Base-by-base conservation (phyloP, 2,329 filamentous ascomycete genomes). In the Exophiala viscosa region DNA sequence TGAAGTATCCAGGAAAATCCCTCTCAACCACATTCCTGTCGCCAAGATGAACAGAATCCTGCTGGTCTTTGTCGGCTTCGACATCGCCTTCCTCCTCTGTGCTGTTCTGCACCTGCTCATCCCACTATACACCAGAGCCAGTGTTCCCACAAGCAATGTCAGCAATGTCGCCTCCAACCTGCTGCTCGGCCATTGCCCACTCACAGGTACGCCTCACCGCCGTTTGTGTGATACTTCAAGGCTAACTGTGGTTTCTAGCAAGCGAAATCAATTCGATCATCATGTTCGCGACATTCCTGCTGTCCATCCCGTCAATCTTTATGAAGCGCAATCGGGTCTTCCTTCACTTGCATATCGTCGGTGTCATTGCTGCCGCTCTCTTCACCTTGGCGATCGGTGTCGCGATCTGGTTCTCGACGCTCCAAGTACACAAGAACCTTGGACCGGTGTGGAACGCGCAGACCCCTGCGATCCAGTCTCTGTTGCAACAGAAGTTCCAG, bases 401-500 rank as follows among this genome's bases (percentile, higher is more conserved):
- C 43, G 76, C 78, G 57, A 75, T 89, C 57, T 90, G 86, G 88
- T 80, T 90, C 65, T 74, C 84, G 63, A 92, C 88, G 2, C 73
- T 93, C 61, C 79, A 76, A 62, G 85, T 85, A 41, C 81, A 85
- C 65, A 76, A 77, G 34, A 80, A 81, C 56, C 81, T 91, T 54
- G 73, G 70, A 52, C 66, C 70, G 1, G 75, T 86, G 47, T 93
- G 86, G 80, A 72, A 74, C 18, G 65, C 70, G 4, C 82, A 88
- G 68, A 65, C 78, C 2, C 64, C 77, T 0, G 61, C 70, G 1
- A 75, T 83, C 3, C 86, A 90, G 69, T 81, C 79, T 59, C 71
- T 91, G 48, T 76, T 93, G 66, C 87, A 93, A 69, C 78, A 81
- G 62, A 58, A 90, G 83, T 91, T 92, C 67, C 68, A 82, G 62